phyloP scores from a whole-genome alignment of 306 rosid genomes.

The Biancaea sappan region DNA sequence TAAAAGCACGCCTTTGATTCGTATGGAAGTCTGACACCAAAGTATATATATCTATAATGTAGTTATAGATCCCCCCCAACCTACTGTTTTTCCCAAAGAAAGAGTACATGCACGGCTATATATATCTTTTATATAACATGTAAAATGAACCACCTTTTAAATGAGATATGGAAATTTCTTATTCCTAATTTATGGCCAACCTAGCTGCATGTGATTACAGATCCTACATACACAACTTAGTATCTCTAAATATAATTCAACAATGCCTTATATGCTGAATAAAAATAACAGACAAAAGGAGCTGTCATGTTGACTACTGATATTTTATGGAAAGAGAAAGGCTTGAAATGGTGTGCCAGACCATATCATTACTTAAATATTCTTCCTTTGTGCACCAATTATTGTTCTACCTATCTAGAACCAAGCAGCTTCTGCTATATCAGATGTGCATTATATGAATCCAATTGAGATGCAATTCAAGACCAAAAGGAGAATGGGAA shows the following conservation, averaged over 20 bases:
- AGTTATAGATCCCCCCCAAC: constrained; percentile 34
- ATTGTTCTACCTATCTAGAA: constrained; percentile 33
- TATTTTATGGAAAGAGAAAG: not conserved
- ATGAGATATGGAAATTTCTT: constrained; percentile 28
- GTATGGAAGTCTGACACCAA: constrained; percentile 37
- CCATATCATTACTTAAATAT: constrained; percentile 4
- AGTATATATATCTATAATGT: constrained; percentile 25
- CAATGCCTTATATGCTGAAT: constrained; percentile 12
- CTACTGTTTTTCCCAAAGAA: constrained; percentile 39
- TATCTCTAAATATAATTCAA: not conserved
- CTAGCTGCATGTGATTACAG: constrained; percentile 43
- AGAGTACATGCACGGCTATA: constrained; percentile 31
- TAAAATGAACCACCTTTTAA: constrained; percentile 49
- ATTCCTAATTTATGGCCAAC: constrained; percentile 25
- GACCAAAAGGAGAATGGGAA: no score
- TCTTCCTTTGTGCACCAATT: constrained; percentile 37
- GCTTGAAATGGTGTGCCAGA: constrained; percentile 5
- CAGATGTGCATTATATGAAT: no score
- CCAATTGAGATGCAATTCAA: not conserved
- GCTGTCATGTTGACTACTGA: not conserved
- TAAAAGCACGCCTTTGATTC: constrained; percentile 11
- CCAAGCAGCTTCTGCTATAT: not conserved
- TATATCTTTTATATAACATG: constrained; percentile 37
- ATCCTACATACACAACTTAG: constrained; percentile 29
- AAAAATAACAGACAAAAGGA: not conserved